These are phyloP conservation scores for Bromus sterilis DNA, from an alignment of 176 grass and related monocot species.

Conservation along the genomic window DNA sequence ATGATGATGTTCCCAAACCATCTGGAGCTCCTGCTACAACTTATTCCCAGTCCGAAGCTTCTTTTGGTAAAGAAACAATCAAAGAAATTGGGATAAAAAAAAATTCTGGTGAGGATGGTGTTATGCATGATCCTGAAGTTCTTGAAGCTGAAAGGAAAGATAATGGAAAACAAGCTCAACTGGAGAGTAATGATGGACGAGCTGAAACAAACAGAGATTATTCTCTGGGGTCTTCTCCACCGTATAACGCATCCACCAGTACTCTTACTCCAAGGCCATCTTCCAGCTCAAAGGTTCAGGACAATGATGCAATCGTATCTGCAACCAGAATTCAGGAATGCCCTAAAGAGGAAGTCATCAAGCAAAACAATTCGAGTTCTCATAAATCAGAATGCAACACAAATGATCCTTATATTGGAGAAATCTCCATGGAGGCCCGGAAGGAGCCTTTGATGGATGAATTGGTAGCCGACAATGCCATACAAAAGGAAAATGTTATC, in stretches of 20 bases:
- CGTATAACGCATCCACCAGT: conserved; percentile 23
- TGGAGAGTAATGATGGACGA: conserved; percentile 20
- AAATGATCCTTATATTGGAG: conserved; percentile 7
- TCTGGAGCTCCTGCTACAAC: background rate
- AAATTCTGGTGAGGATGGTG: conserved; percentile 26
- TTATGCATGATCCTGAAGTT: conserved; percentile 12
- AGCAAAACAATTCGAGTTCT: conserved; percentile 14
- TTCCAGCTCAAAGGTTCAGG: conserved; percentile 25
- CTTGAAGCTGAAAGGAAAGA: conserved; percentile 20
- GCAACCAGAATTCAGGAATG: background rate
- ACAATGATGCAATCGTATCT: background rate
- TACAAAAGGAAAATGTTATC: conserved; percentile 17
- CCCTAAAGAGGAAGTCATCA: background rate
- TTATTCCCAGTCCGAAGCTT: background rate
- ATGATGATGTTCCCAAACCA: conserved; percentile 19
- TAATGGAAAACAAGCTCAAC: conserved; percentile 13
- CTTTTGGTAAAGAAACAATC: conserved; percentile 3
- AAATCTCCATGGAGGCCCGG: conserved; percentile 22
- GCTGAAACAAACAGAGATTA: background rate
- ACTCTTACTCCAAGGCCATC: conserved; percentile 18
- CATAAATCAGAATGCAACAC: conserved; percentile 25
- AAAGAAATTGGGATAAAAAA: conserved; percentile 8
- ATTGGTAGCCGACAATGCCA: background rate
- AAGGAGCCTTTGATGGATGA: conserved; percentile 34
- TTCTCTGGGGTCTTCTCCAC: conserved; percentile 5